These are phyloP conservation scores for Cercophora samala DNA, from an alignment of 495 filamentous ascomycete species.

Conservation along the genomic window DNA sequence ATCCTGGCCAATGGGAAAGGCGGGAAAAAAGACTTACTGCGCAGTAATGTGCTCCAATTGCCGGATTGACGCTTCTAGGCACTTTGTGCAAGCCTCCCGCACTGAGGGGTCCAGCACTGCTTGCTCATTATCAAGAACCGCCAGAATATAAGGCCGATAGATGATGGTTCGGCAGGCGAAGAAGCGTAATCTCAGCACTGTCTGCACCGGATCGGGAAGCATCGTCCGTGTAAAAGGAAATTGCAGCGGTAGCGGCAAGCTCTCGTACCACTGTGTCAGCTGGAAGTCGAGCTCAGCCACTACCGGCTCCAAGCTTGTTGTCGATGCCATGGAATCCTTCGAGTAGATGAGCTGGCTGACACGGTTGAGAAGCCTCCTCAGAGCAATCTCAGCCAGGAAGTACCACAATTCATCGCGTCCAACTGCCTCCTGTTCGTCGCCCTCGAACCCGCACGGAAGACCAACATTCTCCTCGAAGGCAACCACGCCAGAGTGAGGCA, in stretches of 20 bases:
- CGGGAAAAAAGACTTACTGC: conserved; percentile 54
- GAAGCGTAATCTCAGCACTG: conserved; percentile 72
- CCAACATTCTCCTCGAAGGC: conserved; percentile 78
- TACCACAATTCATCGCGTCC: conserved; percentile 80
- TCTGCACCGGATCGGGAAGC: conserved; percentile 70
- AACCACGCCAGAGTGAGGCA: conserved; percentile 77
- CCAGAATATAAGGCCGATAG: conserved; percentile 76
- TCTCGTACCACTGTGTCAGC: conserved; percentile 80
- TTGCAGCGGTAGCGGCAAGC: conserved; percentile 65
- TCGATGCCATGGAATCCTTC: conserved; percentile 65
- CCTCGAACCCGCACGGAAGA: conserved; percentile 71
- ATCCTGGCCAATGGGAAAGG: conserved; percentile 20
- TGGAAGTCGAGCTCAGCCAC: conserved; percentile 79
- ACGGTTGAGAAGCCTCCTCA: conserved; percentile 71
- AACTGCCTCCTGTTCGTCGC: conserved; percentile 58
- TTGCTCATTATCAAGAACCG: conserved; percentile 73
- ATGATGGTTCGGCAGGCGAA: conserved; percentile 84
- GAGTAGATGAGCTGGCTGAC: conserved; percentile 80
- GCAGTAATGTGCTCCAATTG: conserved; percentile 76
- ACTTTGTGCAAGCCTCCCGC: conserved; percentile 73
- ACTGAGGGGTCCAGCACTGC: conserved; percentile 64
- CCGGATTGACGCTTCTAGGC: conserved; percentile 74
- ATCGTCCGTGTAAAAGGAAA: conserved; percentile 66
- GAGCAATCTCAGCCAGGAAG: conserved; percentile 75
- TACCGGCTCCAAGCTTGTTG: conserved; percentile 67